Conservation (phyloP, 148 eudicot genomes). For the Arctostaphylos glauca region DNA sequence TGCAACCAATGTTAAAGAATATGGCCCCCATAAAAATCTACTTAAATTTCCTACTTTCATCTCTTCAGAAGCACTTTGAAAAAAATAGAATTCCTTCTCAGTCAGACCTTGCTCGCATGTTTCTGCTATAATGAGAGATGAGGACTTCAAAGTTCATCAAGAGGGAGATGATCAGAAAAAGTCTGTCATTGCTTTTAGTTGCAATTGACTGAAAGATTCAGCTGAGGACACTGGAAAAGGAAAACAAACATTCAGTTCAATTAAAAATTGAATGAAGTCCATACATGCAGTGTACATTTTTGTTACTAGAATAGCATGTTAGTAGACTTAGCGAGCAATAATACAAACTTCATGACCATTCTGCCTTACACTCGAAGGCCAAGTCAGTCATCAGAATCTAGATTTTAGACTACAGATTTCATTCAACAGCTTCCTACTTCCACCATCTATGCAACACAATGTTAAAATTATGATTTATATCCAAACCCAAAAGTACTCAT, state of each 20-base stretch:
- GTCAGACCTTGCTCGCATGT: slow-evolving; percentile 10
- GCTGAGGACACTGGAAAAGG: slow-evolving; percentile 12
- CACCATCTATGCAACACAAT: background rate
- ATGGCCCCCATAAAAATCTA: slow-evolving; percentile 55
- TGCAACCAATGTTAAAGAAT: slow-evolving; percentile 45
- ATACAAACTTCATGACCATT: no score
- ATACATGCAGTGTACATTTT: background rate
- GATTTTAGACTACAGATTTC: background rate
- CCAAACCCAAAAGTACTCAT: background rate
- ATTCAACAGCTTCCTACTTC: background rate
- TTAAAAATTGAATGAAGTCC: background rate
- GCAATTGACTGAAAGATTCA: background rate
- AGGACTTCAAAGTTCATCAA: background rate
- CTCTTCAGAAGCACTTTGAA: slow-evolving; percentile 21
- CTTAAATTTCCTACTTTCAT: slow-evolving; percentile 65
- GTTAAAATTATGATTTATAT: background rate
- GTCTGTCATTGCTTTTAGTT: background rate
- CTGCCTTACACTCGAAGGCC: no score
- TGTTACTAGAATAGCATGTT: no score
- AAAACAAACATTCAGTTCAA: background rate
- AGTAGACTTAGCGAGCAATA: no score
- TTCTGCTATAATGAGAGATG: slow-evolving; percentile 5
- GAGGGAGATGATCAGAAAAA: background rate
- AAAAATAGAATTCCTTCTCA: slow-evolving; percentile 9
- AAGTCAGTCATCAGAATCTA: background rate